These are phyloP conservation scores for Cunninghamia lanceolata DNA, from an alignment of 75 land plant genomes.

Conservation along the genomic window DNA sequence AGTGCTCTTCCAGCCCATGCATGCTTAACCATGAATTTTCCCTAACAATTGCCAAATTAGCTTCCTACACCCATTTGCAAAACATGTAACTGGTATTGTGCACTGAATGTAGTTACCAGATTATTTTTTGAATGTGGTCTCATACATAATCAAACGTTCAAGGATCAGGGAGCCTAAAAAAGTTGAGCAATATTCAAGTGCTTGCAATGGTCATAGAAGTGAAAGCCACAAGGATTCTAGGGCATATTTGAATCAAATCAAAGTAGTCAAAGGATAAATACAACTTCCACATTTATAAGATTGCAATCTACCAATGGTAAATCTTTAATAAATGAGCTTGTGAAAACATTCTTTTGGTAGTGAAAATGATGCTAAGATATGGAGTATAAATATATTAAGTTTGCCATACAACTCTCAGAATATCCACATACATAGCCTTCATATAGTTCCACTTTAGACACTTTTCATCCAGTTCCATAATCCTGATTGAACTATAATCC, in stretches of 20 bases:
- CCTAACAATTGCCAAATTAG: background rate
- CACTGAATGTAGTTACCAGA: background rate
- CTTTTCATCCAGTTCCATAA: background rate
- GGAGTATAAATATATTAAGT: too few relatives aligned
- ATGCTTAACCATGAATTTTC: background rate
- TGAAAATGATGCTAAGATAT: too few relatives aligned
- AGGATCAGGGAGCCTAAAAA: background rate
- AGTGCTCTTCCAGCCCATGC: background rate
- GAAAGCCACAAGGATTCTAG: background rate
- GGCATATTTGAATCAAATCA: background rate
- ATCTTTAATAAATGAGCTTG: too few relatives aligned
- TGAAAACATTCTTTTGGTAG: too few relatives aligned
- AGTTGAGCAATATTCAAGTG: background rate
- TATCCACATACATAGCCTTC: background rate
- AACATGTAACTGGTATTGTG: background rate
- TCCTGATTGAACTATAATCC: background rate
- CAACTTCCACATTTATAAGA: background rate
- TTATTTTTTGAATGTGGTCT: background rate
- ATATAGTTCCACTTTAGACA: background rate
- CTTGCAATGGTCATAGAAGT: background rate
- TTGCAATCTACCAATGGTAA: background rate
- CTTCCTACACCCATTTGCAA: background rate
- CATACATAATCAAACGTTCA: background rate
- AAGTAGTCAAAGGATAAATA: background rate
- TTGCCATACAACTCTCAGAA: background rate